Conservation (phyloP, 2,329 filamentous ascomycete genomes). For the Trichoderma endophyticum region DNA sequence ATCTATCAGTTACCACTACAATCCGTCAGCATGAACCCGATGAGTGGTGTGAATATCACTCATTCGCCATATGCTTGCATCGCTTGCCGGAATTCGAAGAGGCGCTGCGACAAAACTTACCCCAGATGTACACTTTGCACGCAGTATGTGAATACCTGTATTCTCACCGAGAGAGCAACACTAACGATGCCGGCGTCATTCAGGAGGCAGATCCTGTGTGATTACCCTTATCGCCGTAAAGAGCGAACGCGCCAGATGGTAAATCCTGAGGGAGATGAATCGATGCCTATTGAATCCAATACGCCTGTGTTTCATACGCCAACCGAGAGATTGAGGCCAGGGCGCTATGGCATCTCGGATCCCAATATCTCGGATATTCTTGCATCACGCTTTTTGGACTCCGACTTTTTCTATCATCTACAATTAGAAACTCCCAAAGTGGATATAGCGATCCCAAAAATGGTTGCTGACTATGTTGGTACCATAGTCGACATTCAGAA, state of each 20-base stretch:
- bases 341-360: neutral
- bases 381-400: neutral
- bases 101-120: slow-evolving; percentile 12
- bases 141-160: slow-evolving; percentile 4
- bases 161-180: neutral
- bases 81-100: slow-evolving; percentile 10
- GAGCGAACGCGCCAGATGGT: neutral
- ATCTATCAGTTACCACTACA: neutral
- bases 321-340: neutral
- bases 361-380: neutral
- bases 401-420: neutral
- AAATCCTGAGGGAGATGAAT: neutral
- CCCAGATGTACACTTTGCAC: slow-evolving; percentile 16
- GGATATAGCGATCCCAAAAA: slow-evolving; percentile 6
- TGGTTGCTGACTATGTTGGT: slow-evolving; percentile 11
- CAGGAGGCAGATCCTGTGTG: neutral
- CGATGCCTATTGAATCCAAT: neutral
- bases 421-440: slow-evolving; percentile 8
- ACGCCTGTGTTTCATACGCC: neutral
- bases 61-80: neutral
- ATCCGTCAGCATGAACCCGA: neutral
- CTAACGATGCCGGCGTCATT: neutral
- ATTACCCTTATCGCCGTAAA: neutral
- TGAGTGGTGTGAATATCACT: neutral
- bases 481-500: slow-evolving; percentile 17